Evolutionary conservation across 2,329 filamentous ascomycete species (phyloP).

Genomic region (Capronia americana): DNA sequence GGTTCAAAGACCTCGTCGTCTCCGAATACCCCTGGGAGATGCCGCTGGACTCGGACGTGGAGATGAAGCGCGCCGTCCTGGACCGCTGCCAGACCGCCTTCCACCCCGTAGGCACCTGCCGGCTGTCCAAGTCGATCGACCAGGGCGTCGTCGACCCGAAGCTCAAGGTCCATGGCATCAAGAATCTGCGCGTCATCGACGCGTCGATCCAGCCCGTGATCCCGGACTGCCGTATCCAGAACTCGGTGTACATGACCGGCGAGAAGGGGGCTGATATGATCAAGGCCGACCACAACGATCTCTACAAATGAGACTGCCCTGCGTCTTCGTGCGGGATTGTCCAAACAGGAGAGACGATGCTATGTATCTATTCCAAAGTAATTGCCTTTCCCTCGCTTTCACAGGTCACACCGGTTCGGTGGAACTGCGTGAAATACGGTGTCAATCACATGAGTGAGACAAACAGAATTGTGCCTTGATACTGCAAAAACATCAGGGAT

Average conservation of each 20-base stretch:
- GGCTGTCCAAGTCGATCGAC: slow-evolving; percentile 59
- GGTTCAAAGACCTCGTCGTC: slow-evolving; percentile 55
- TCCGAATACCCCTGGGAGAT: slow-evolving; percentile 65
- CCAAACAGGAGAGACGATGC: too few relatives aligned
- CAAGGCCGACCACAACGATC: slow-evolving; percentile 45
- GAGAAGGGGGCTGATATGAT: slow-evolving; percentile 62
- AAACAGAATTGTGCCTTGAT: too few relatives aligned
- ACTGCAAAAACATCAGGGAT: too few relatives aligned
- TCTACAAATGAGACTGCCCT: slow-evolving; percentile 12
- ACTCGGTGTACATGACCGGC: slow-evolving; percentile 65
- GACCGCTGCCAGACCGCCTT: slow-evolving; percentile 66
- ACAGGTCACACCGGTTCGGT: too few relatives aligned
- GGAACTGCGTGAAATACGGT: too few relatives aligned
- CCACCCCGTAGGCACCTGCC: slow-evolving; percentile 64
- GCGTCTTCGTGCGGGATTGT: too few relatives aligned
- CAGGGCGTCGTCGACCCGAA: slow-evolving; percentile 59
- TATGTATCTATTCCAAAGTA: too few relatives aligned
- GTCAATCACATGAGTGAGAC: too few relatives aligned
- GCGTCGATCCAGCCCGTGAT: slow-evolving; percentile 63
- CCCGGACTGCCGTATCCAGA: slow-evolving; percentile 65
- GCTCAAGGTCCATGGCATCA: slow-evolving; percentile 61
- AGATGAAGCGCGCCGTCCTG: slow-evolving; percentile 62
- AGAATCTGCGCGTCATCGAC: slow-evolving; percentile 62
- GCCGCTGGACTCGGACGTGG: slow-evolving; percentile 61
- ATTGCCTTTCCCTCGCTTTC: too few relatives aligned